Evolutionary conservation across 2,329 filamentous ascomycete species (phyloP).

Genomic region (Westerdykella aurantiaca): DNA sequence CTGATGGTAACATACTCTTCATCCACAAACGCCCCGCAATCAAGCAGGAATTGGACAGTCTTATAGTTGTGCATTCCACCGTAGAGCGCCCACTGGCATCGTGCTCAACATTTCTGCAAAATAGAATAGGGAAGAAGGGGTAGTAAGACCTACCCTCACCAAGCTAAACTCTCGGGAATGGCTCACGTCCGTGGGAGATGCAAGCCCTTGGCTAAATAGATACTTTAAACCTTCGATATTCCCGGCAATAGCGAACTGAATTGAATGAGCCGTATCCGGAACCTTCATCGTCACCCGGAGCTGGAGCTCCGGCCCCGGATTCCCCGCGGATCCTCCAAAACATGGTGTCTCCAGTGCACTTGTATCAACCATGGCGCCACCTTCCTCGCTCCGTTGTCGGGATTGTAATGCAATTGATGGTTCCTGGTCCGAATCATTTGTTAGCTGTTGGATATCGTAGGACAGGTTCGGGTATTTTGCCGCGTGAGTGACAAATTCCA

Average conservation of each 20-base stretch:
- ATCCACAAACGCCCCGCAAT: not conserved
- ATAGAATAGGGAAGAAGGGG: not conserved
- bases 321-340: not conserved
- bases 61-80: not conserved
- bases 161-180: not conserved
- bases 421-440: not conserved
- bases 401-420: not conserved
- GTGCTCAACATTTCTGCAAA: not conserved
- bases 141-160: not conserved
- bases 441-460: not conserved
- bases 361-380: not conserved
- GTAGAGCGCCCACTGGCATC: conserved; percentile 1
- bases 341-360: not conserved
- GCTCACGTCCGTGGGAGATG: conserved; percentile 1
- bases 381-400: not conserved
- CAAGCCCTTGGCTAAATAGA: not conserved
- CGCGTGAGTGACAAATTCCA: not conserved
- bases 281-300: not conserved
- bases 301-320: not conserved
- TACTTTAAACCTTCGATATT: conserved; percentile 2
- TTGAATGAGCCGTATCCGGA: not conserved
- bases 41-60: conserved; percentile 1
- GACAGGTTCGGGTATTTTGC: not conserved
- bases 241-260: not conserved
- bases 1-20: conserved; percentile 1